These are phyloP conservation scores for Carex arenaria DNA, from an alignment of 202 grass and related monocot genomes.

Conservation along the genomic window DNA sequence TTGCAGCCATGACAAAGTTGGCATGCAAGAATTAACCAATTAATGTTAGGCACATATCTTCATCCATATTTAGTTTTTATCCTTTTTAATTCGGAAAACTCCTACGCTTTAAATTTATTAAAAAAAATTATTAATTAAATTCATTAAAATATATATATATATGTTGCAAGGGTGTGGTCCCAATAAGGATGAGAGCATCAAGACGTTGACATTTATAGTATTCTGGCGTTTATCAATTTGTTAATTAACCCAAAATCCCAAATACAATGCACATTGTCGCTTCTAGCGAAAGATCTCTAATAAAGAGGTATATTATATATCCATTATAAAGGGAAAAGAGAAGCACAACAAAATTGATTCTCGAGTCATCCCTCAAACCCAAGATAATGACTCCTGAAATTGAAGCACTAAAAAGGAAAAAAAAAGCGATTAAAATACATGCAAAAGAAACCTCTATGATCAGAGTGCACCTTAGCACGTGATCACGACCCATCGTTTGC, in stretches of 20 bases:
- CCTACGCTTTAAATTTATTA: too few relatives aligned
- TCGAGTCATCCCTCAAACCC: neutral
- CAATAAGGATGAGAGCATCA: neutral
- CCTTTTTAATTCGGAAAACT: too few relatives aligned
- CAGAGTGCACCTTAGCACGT: neutral
- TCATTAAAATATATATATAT: too few relatives aligned
- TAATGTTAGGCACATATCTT: too few relatives aligned
- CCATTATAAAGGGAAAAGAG: slow-evolving; percentile 12
- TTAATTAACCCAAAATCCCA: neutral
- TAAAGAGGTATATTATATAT: neutral
- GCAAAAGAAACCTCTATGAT: slow-evolving; percentile 20
- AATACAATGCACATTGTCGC: slow-evolving; percentile 2
- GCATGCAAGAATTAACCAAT: too few relatives aligned
- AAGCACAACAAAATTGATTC: slow-evolving; percentile 25
- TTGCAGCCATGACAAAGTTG: too few relatives aligned
- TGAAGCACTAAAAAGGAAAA: slow-evolving; percentile 3
- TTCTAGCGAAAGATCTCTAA: slow-evolving; percentile 6
- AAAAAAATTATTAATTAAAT: too few relatives aligned
- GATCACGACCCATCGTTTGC: neutral
- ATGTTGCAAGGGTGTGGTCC: neutral
- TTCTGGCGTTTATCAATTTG: neutral
- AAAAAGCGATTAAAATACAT: slow-evolving; percentile 14
- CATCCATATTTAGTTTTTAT: too few relatives aligned
- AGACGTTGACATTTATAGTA: neutral
- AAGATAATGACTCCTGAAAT: neutral